Percentiles rank a stretch among this genome's conserved stretches.
Conservation (phyloP, 1,284 basidiomycete species). For the Malassezia nana region DNA sequence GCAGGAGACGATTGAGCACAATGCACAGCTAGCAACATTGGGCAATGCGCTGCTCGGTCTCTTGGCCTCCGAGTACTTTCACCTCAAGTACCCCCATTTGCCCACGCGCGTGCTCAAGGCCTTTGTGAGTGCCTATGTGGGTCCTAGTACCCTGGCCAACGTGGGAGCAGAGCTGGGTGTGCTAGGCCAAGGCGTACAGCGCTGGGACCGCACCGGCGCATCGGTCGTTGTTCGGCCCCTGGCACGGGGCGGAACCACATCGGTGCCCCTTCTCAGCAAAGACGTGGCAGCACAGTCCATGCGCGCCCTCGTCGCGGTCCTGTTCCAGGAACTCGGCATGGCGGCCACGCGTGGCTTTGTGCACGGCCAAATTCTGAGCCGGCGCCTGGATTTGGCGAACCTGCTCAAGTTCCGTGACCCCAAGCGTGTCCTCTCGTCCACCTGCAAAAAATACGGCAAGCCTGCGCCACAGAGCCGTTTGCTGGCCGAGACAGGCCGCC, state of each 20-base stretch:
- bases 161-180: constrained; percentile 60
- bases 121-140: constrained; percentile 80
- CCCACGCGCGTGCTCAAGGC: constrained; percentile 82
- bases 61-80: constrained; percentile 75
- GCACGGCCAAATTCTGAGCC: constrained; percentile 26
- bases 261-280: constrained; percentile 23
- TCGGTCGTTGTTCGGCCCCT: background rate
- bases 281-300: constrained; percentile 49
- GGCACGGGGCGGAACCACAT: constrained; percentile 56
- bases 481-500: constrained; percentile 81
- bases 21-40: constrained; percentile 66
- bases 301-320: constrained; percentile 53
- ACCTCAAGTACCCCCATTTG: constrained; percentile 75
- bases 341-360: constrained; percentile 26
- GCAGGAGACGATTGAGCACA: constrained; percentile 51
- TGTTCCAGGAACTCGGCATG: constrained; percentile 53
- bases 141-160: constrained; percentile 67
- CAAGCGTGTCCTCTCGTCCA: constrained; percentile 44
- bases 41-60: constrained; percentile 87
- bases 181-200: constrained; percentile 37
- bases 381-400: constrained; percentile 56
- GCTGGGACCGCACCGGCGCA: constrained; percentile 51
- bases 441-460: constrained; percentile 42
- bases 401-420: constrained; percentile 69
- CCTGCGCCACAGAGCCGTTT: constrained; percentile 54